Evolutionary conservation across 2,329 filamentous ascomycete species (phyloP).

Genomic region (Geosmithia putterillii): DNA sequence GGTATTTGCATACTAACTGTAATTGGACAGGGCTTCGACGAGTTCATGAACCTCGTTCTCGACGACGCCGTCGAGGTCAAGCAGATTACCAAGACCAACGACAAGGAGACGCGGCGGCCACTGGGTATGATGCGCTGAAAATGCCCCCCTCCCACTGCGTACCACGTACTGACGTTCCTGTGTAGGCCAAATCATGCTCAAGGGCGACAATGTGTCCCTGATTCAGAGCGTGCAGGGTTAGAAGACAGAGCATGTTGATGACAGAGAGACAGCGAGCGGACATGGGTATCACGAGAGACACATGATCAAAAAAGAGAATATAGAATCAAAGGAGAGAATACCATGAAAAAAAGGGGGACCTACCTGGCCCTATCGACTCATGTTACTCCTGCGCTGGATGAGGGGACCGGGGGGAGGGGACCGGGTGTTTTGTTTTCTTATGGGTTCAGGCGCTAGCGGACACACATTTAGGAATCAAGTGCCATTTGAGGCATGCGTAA

Average conservation of each 20-base stretch:
- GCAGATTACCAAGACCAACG: conserved; percentile 66
- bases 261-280: too few species aligned
- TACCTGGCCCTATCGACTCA: too few species aligned
- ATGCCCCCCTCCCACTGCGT: conserved; percentile 11
- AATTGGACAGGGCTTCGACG: conserved; percentile 70
- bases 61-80: conserved; percentile 93
- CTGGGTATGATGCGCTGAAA: conserved; percentile 46
- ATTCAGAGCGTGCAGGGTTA: conserved; percentile 42
- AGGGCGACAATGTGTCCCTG: conserved; percentile 78
- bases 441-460: conserved; percentile 3
- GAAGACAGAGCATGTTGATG: too few species aligned
- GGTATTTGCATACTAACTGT: not conserved
- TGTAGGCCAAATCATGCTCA: conserved; percentile 70
- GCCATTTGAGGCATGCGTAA: not conserved
- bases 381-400: not conserved
- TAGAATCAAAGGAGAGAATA: not conserved
- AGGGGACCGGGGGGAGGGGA: not conserved
- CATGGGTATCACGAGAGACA: not conserved
- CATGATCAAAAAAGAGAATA: not conserved
- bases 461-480: conserved; percentile 1
- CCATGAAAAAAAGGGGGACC: not conserved
- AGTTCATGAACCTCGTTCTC: conserved; percentile 98
- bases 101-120: conserved; percentile 62
- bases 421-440: not conserved
- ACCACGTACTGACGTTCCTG: not conserved